phyloP scores from a whole-genome alignment of 2,329 filamentous ascomycete species.

The Diplodia scrobiculata region DNA sequence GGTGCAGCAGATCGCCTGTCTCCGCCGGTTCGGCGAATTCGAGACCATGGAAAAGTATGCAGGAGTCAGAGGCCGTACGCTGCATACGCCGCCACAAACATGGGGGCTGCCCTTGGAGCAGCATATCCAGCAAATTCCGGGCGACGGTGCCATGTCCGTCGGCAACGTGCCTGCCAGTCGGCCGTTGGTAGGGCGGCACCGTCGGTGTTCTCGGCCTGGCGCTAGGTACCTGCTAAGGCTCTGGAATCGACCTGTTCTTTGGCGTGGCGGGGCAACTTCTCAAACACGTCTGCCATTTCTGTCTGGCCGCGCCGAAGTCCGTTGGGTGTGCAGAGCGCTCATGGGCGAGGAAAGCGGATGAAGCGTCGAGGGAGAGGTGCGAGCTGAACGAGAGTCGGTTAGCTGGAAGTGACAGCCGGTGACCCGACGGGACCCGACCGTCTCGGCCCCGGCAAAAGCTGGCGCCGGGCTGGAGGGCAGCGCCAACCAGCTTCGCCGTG shows the following conservation, averaged over 20 bases:
- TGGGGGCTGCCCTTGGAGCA: too few relatives aligned
- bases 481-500: neutral
- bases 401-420: too few relatives aligned
- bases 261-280: too few relatives aligned
- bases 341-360: too few relatives aligned
- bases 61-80: neutral
- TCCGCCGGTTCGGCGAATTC: neutral
- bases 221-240: neutral
- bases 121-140: neutral
- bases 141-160: neutral
- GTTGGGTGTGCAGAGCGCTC: too few relatives aligned
- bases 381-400: neutral
- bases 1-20: constrained; percentile 3
- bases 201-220: neutral
- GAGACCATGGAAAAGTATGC: neutral
- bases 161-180: neutral
- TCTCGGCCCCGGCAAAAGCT: neutral
- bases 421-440: neutral
- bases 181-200: neutral
- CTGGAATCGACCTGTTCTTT: neutral
- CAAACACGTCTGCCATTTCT: too few relatives aligned
- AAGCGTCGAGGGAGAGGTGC: neutral
- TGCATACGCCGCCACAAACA: neutral
- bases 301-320: too few relatives aligned
- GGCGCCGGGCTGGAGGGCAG: neutral